Percentiles rank a stretch among this genome's conserved stretches.
phyloP scores from a whole-genome alignment of 2,329 filamentous ascomycete species.

The Trichoderma koningii region DNA sequence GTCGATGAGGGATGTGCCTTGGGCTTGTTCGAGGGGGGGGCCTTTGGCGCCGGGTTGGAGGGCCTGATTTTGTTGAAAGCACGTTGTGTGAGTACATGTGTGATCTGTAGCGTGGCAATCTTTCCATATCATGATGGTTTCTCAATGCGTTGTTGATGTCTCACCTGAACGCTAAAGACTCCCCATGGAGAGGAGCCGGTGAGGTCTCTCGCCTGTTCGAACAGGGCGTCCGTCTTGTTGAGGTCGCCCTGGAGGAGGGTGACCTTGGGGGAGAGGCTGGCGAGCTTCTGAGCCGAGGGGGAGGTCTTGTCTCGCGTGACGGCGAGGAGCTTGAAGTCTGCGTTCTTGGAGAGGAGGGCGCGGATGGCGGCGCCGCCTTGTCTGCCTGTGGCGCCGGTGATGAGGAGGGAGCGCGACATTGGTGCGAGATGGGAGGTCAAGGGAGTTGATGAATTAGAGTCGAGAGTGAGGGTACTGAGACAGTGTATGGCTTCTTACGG shows the following conservation, averaged over 20 bases:
- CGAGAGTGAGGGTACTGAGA: too few relatives aligned
- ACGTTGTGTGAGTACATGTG: too few relatives aligned
- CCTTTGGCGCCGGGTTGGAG: background rate
- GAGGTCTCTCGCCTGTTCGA: background rate
- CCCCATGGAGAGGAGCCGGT: background rate
- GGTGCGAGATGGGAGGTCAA: too few relatives aligned
- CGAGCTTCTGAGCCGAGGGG: background rate
- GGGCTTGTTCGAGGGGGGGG: background rate
- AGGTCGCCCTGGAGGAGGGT: background rate
- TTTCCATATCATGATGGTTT: too few relatives aligned
- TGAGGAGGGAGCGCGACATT: constrained; percentile 10
- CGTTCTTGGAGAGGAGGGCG: background rate
- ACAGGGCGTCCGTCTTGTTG: background rate
- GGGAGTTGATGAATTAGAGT: too few relatives aligned
- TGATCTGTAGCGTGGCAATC: too few relatives aligned
- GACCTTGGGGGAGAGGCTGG: background rate
- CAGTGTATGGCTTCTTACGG: too few relatives aligned
- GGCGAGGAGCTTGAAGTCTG: background rate
- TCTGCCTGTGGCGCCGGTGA: constrained; percentile 7
- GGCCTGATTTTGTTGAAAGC: background rate
- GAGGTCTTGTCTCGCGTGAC: background rate
- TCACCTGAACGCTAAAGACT: constrained; percentile 3
- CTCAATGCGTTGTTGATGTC: too few relatives aligned
- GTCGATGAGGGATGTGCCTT: constrained; percentile 2
- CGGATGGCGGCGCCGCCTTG: background rate